These are phyloP conservation scores for Camelina neglecta DNA, from an alignment of 345 rosid species.

Conservation along the genomic window DNA sequence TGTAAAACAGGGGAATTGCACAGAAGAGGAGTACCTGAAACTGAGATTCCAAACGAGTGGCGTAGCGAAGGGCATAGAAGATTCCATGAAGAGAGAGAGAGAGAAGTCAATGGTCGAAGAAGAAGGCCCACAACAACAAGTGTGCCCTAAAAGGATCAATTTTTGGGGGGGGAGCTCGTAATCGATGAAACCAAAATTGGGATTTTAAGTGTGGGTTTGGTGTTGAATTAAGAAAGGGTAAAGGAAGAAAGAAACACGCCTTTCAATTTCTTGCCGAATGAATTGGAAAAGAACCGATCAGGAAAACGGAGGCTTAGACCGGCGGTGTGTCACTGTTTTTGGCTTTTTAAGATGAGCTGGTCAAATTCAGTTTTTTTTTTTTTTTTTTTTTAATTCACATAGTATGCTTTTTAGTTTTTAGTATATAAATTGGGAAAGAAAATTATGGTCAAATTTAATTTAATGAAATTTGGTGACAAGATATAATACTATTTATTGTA, in stretches of 20 bases:
- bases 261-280: slow-evolving; percentile 22
- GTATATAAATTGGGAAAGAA: no score
- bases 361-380: background rate
- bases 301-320: slow-evolving; percentile 20
- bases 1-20: background rate
- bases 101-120: slow-evolving; percentile 26
- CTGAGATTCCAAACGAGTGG: slow-evolving; percentile 36
- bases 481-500: no score
- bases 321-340: slow-evolving; percentile 35
- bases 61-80: slow-evolving; percentile 24
- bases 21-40: slow-evolving; percentile 40
- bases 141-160: slow-evolving; percentile 36
- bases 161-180: background rate
- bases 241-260: background rate
- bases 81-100: slow-evolving; percentile 36
- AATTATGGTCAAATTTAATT: no score
- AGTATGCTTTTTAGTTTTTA: no score
- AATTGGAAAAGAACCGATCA: slow-evolving; percentile 23
- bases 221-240: background rate
- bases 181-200: slow-evolving; percentile 30
- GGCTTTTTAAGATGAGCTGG: slow-evolving; percentile 3
- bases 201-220: slow-evolving; percentile 14
- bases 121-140: slow-evolving; percentile 27
- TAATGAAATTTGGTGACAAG: no score
- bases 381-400: no score